phyloP scores from a whole-genome alignment of 2,329 filamentous ascomycete genomes.

The Trichophyton simii region DNA sequence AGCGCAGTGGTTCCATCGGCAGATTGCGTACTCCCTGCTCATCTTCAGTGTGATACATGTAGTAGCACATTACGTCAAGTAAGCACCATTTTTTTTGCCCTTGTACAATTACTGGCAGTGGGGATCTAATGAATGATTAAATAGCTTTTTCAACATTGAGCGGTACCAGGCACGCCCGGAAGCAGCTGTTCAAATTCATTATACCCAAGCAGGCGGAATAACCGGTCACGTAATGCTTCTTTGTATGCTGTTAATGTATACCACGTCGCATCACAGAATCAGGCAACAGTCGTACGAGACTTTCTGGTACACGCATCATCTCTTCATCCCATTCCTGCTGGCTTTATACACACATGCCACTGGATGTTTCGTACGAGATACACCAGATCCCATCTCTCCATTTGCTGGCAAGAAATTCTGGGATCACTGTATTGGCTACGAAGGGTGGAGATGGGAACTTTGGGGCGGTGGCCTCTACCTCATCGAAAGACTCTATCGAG shows the following conservation, averaged over 20 bases:
- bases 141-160: conserved; percentile 89
- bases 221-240: conserved; percentile 96
- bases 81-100: conserved; percentile 25
- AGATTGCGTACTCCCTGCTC: conserved; percentile 80
- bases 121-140: conserved; percentile 17
- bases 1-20: conserved; percentile 91
- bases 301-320: conserved; percentile 98
- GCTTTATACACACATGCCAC: conserved; percentile 92
- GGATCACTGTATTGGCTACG: conserved; percentile 85
- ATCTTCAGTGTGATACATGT: conserved; percentile 71
- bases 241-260: conserved; percentile 99
- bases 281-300: conserved; percentile 95
- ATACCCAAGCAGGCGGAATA: conserved; percentile 74
- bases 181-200: conserved; percentile 81
- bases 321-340: conserved; percentile 93
- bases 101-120: neutral
- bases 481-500: conserved; percentile 76
- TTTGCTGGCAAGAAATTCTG: conserved; percentile 75
- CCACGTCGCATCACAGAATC: conserved; percentile 82
- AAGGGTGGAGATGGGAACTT: conserved; percentile 96
- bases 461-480: conserved; percentile 77
- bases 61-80: conserved; percentile 85
- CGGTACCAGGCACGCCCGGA: conserved; percentile 66
- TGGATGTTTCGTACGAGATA: conserved; percentile 91
- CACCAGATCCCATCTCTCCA: conserved; percentile 57